Conservation (phyloP, 1,139 yeast species). For the Candida pseudoviswanathii region DNA sequence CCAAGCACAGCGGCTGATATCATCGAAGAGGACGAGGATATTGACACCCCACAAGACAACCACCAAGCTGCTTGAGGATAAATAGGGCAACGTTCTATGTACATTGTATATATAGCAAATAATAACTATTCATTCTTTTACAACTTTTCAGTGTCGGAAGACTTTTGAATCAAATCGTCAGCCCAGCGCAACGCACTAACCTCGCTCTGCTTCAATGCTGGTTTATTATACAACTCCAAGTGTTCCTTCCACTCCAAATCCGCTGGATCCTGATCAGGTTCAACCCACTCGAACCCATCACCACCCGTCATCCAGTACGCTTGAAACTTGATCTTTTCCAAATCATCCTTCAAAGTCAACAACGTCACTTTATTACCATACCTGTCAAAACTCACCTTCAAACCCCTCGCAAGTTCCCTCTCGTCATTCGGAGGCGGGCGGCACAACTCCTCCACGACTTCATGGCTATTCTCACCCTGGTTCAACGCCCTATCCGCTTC, state of each 20-base stretch:
- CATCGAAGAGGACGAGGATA: constrained; percentile 3
- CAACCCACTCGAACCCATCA: constrained; percentile 77
- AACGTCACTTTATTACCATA: constrained; percentile 45
- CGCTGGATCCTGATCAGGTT: constrained; percentile 82
- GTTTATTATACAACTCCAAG: constrained; percentile 27
- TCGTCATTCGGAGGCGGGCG: constrained; percentile 30
- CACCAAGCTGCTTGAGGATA: background rate
- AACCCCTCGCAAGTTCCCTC: constrained; percentile 20
- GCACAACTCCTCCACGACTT: constrained; percentile 42
- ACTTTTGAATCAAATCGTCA: constrained; percentile 32
- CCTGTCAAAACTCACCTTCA: constrained; percentile 37
- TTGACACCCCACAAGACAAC: background rate
- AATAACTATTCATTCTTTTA: background rate
- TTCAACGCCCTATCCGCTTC: constrained; percentile 64
- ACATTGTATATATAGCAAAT: background rate
- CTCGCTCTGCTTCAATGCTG: constrained; percentile 19
- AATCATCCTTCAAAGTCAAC: constrained; percentile 43
- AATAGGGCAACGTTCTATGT: background rate
- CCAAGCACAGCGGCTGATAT: constrained; percentile 25
- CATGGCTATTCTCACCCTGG: constrained; percentile 34
- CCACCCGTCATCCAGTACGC: constrained; percentile 82
- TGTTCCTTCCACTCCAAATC: constrained; percentile 57
- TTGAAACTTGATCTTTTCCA: constrained; percentile 59
- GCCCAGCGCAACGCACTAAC: constrained; percentile 36
- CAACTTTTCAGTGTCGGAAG: constrained; percentile 4